Percentiles rank a stretch among this genome's conserved stretches.
phyloP scores from a whole-genome alignment of 768 basidiomycete species.

The Rossbeevera mucosa region DNA sequence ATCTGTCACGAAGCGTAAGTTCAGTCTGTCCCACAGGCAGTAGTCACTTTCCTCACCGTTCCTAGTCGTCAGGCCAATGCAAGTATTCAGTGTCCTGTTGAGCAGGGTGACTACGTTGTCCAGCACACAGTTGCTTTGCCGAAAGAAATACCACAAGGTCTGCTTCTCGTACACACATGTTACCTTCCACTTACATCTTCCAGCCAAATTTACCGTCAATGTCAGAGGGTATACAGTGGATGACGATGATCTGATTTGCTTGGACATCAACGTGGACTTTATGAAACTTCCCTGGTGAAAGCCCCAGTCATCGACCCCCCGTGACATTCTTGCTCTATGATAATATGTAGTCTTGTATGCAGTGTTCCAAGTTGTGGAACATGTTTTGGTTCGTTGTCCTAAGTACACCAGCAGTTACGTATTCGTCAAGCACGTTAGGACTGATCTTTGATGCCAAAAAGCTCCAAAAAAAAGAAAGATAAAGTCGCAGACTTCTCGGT shows the following conservation, averaged over 20 bases:
- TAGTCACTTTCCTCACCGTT: conserved; percentile 1
- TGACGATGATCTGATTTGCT: conserved; percentile 75
- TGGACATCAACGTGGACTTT: conserved; percentile 78
- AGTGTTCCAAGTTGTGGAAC: too few species aligned
- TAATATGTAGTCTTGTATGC: not conserved
- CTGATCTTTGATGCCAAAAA: conserved; percentile 66
- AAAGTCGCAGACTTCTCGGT: conserved; percentile 87
- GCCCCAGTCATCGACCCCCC: not conserved
- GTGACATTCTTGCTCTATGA: not conserved
- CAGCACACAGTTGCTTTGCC: conserved; percentile 83
- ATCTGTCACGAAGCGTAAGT: conserved; percentile 93
- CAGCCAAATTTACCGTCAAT: conserved; percentile 80
- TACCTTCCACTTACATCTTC: conserved; percentile 2
- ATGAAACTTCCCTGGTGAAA: conserved; percentile 39
- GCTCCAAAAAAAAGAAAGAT: conserved; percentile 79
- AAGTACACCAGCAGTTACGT: too few species aligned
- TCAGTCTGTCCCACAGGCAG: not conserved
- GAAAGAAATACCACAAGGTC: conserved; percentile 84
- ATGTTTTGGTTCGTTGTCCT: not conserved
- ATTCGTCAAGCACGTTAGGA: too few species aligned
- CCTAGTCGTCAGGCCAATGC: conserved; percentile 69
- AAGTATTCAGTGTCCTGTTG: conserved; percentile 78
- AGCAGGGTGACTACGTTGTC: conserved; percentile 66
- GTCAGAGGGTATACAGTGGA: conserved; percentile 66
- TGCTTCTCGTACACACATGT: conserved; percentile 9